Evolutionary conservation across 192 early-diverging fungal genomes (phyloP), one percentile per base, ranked within the genome.

Genomic region (Coemansia sp.): DNA sequence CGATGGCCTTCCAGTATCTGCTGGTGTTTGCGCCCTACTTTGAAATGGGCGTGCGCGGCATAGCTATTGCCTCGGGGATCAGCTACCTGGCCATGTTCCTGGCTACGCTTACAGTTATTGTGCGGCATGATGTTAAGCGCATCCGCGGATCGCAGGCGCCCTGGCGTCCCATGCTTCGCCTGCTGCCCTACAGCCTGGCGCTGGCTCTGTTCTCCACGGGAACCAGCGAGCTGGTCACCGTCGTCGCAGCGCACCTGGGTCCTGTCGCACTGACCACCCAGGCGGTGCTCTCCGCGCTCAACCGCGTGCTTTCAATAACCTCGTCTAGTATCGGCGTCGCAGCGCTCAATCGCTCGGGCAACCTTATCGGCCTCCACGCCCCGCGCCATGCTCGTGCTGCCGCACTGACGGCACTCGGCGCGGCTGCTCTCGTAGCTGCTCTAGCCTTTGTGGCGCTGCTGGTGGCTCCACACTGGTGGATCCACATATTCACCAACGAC

Each of bases 201-300:
- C 73, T 81, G 35, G 26, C 78, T 1, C 43, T 81, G 31, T 65
- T 81, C 2, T 81, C 78, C 8, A 76, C 73, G 0, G 70, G 78
- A 8, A 67, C 78, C 21, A 91, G 88, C 65, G 92, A 94, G 73
- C 65, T 90, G 1, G 77, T 92, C 25, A 86, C 91, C 3, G 61
- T 94, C 65, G 86, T 84, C 0, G 90, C 94, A 3, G 92, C 93
- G n/a, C 87, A 91, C 61, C 75, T 99, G 1, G 94, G 95, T 26
- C 83, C 85, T 0, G 39, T 64, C 11, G 75, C 78, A 16, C 80
- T 99, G 26, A 92, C 94, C 10, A 87, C 90, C 12, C 96, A 99
- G 63, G 84, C 89, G 10, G 80, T 93, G 55, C 68, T 91, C 1
- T 76, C 95, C 16, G 92, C 91, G 23, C 89, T 92, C 8, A 77